These are phyloP conservation scores for Magnusiomyces paraingens DNA, from an alignment of 1,139 yeast genomes.

Conservation along the genomic window DNA sequence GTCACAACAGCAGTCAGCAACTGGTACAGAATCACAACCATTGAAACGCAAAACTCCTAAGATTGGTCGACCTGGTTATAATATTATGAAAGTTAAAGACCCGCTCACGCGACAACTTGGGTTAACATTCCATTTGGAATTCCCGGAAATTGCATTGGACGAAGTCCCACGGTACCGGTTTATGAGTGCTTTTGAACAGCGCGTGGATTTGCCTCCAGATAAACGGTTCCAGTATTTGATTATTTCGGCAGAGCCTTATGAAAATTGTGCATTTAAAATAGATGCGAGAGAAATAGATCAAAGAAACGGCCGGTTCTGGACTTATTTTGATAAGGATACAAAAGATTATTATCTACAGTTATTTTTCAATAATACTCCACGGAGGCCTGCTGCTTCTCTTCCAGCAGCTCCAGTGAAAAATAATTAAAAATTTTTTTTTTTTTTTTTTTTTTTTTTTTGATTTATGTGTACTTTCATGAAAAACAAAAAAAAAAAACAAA, in stretches of 20 bases:
- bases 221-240: slow-evolving; percentile 56
- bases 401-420: too few relatives aligned
- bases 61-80: slow-evolving; percentile 69
- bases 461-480: too few relatives aligned
- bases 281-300: slow-evolving; percentile 55
- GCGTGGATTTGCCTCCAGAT: slow-evolving; percentile 39
- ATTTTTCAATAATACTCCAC: slow-evolving; percentile 37
- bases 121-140: slow-evolving; percentile 50
- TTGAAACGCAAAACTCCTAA: slow-evolving; percentile 39
- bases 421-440: too few relatives aligned
- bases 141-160: slow-evolving; percentile 43
- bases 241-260: slow-evolving; percentile 81
- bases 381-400: too few relatives aligned
- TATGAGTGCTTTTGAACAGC: slow-evolving; percentile 69
- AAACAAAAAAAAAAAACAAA: background rate
- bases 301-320: slow-evolving; percentile 50
- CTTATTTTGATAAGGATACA: slow-evolving; percentile 63
- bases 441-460: too few relatives aligned
- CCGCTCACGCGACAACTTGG: slow-evolving; percentile 54
- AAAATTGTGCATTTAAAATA: slow-evolving; percentile 62
- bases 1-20: slow-evolving; percentile 31
- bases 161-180: slow-evolving; percentile 58
- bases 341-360: slow-evolving; percentile 66
- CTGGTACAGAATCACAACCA: slow-evolving; percentile 5
- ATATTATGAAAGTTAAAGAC: slow-evolving; percentile 60